phyloP scores from a whole-genome alignment of 352 stramenopile genomes.

The Plasmopara halstedii region DNA sequence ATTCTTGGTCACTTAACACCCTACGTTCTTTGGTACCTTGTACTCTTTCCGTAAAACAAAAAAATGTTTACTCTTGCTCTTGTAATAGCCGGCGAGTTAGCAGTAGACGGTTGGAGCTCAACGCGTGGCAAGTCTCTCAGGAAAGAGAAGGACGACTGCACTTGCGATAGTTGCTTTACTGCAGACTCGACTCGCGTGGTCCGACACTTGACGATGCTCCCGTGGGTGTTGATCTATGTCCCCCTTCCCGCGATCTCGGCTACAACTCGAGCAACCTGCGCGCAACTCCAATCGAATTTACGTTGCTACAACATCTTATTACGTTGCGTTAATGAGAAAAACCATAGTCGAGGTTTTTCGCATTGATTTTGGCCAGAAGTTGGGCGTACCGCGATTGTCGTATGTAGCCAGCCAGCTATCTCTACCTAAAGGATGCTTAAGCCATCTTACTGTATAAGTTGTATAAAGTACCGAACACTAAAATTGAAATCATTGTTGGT shows the following conservation, averaged over 20 bases:
- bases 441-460: too few species aligned
- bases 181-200: too few species aligned
- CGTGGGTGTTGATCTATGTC: slow-evolving; percentile 18
- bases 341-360: slow-evolving; percentile 14
- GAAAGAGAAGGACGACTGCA: slow-evolving; percentile 8
- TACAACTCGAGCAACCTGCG: slow-evolving; percentile 7
- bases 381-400: too few species aligned
- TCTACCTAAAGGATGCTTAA: too few species aligned
- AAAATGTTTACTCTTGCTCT: background rate
- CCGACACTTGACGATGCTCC: slow-evolving; percentile 25
- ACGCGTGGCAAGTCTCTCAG: slow-evolving; percentile 24
- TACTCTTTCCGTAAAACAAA: slow-evolving; percentile 5
- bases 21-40: slow-evolving; percentile 3
- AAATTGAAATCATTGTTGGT: too few species aligned
- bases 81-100: slow-evolving; percentile 5
- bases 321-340: slow-evolving; percentile 10
- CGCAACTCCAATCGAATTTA: background rate
- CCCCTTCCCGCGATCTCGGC: slow-evolving; percentile 14
- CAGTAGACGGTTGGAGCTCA: slow-evolving; percentile 22
- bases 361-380: too few species aligned
- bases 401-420: too few species aligned
- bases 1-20: slow-evolving; percentile 11
- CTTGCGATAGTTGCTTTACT: slow-evolving; percentile 1
- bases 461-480: too few species aligned
- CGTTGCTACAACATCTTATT: background rate